Conservation (phyloP, 768 basidiomycete species). For the Kwoniella shandongensis region DNA sequence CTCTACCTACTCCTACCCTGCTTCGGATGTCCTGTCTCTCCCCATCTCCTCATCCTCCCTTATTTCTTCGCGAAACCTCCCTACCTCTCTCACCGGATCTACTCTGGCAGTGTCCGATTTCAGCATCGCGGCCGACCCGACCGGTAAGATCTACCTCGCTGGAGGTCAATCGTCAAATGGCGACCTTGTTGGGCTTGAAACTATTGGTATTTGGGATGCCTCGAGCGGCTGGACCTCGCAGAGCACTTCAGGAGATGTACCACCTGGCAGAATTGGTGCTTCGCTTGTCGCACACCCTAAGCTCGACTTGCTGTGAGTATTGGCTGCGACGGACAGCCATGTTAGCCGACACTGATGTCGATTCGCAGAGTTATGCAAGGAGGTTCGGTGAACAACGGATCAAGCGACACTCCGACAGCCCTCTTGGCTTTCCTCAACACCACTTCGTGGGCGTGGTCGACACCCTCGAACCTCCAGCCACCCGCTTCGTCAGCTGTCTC, state of each 20-base stretch:
- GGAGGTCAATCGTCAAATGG: conserved; percentile 47
- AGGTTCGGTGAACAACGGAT: conserved; percentile 30
- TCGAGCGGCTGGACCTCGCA: conserved; percentile 42
- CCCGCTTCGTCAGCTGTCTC: conserved; percentile 41
- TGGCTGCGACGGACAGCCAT: neutral
- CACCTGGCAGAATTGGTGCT: conserved; percentile 45
- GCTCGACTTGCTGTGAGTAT: conserved; percentile 41
- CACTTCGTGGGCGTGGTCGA: conserved; percentile 47
- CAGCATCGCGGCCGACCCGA: conserved; percentile 33
- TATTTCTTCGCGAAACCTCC: conserved; percentile 29
- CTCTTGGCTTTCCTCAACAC: conserved; percentile 49
- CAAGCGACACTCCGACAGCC: conserved; percentile 31
- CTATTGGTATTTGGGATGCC: conserved; percentile 40
- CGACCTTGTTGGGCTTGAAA: conserved; percentile 36
- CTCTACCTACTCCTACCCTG: conserved; percentile 45
- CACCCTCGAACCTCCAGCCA: conserved; percentile 50
- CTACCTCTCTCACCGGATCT: conserved; percentile 34
- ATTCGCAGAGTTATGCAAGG: conserved; percentile 45
- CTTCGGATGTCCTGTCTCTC: conserved; percentile 41
- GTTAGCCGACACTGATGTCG: neutral
- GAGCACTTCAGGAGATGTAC: conserved; percentile 42
- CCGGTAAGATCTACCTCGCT: conserved; percentile 39
- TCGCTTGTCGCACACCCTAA: conserved; percentile 48
- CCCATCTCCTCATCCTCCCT: conserved; percentile 36
- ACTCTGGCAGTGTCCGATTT: conserved; percentile 48